Evolutionary conservation across 2,329 filamentous ascomycete genomes (phyloP).

Genomic region (Xylogone sp.): DNA sequence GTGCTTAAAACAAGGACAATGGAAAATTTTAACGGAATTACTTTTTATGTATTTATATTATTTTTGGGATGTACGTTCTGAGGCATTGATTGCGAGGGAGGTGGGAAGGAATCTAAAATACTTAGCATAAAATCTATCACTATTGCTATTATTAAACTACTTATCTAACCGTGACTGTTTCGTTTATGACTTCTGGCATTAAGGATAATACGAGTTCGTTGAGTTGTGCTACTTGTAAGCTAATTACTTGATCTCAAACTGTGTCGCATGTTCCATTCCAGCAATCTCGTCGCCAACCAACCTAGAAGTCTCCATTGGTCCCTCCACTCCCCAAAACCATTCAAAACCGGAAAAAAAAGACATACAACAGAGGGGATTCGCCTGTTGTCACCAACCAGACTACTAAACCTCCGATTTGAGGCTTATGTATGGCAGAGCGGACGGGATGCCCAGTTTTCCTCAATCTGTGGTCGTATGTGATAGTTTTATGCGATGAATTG

Average conservation of each 20-base stretch:
- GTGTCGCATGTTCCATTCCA: no score
- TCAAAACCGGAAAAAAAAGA: slow-evolving; percentile 1
- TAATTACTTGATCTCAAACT: no score
- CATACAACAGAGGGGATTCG: slow-evolving; percentile 11
- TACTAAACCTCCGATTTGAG: slow-evolving; percentile 11
- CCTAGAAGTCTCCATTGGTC: no score
- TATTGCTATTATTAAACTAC: no score
- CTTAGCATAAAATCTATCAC: no score
- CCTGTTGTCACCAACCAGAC: slow-evolving; percentile 9
- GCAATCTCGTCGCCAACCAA: no score
- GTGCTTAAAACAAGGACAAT: neutral
- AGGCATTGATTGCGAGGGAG: neutral
- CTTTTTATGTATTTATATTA: neutral
- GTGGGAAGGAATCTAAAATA: no score
- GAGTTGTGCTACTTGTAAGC: no score
- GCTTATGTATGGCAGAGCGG: slow-evolving; percentile 12
- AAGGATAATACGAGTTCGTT: no score
- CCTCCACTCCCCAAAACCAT: neutral
- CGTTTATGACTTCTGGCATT: no score
- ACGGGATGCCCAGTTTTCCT: slow-evolving; percentile 9
- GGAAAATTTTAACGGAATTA: neutral
- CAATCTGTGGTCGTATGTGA: slow-evolving; percentile 4
- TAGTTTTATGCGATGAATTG: no score
- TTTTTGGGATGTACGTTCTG: neutral
- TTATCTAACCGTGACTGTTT: no score